Evolutionary conservation across 2,329 filamentous ascomycete genomes (phyloP).

Genomic region (Hymenoscyphus occultus): DNA sequence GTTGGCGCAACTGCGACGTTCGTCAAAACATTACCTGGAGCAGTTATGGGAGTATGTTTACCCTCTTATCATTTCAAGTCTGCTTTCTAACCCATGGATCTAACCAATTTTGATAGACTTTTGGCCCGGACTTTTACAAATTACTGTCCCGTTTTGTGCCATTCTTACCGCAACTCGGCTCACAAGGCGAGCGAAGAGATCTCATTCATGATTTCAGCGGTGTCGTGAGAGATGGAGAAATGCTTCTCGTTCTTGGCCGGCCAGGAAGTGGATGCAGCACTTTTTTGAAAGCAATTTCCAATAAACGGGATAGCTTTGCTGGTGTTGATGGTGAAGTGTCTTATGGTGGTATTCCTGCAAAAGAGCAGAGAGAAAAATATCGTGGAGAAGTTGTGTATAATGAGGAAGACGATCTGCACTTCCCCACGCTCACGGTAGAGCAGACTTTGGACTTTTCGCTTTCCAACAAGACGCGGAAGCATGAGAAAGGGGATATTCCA

Average conservation of each 20-base stretch:
- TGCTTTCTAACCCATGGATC: background rate
- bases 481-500: slow-evolving; percentile 60
- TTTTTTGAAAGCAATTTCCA: slow-evolving; percentile 72
- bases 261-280: slow-evolving; percentile 55
- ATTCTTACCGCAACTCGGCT: slow-evolving; percentile 27
- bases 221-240: slow-evolving; percentile 64
- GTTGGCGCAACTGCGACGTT: slow-evolving; percentile 64
- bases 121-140: slow-evolving; percentile 74
- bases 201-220: slow-evolving; percentile 67
- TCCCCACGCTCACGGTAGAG: slow-evolving; percentile 71
- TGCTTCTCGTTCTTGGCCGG: slow-evolving; percentile 55
- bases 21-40: slow-evolving; percentile 70
- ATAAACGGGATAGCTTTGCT: slow-evolving; percentile 64
- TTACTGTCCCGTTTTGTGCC: slow-evolving; percentile 44
- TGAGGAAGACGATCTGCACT: slow-evolving; percentile 72
- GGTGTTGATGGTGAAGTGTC: slow-evolving; percentile 65
- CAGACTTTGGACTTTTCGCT: slow-evolving; percentile 75
- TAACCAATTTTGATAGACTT: slow-evolving; percentile 46
- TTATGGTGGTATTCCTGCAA: slow-evolving; percentile 68
- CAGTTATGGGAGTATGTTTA: slow-evolving; percentile 56
- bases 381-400: slow-evolving; percentile 74
- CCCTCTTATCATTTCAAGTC: too few species aligned
- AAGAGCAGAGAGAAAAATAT: slow-evolving; percentile 65
- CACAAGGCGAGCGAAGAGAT: slow-evolving; percentile 31
- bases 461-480: slow-evolving; percentile 70